Base-by-base conservation (phyloP, 2,329 filamentous ascomycete genomes). In the Chaetothyriales sp. region DNA sequence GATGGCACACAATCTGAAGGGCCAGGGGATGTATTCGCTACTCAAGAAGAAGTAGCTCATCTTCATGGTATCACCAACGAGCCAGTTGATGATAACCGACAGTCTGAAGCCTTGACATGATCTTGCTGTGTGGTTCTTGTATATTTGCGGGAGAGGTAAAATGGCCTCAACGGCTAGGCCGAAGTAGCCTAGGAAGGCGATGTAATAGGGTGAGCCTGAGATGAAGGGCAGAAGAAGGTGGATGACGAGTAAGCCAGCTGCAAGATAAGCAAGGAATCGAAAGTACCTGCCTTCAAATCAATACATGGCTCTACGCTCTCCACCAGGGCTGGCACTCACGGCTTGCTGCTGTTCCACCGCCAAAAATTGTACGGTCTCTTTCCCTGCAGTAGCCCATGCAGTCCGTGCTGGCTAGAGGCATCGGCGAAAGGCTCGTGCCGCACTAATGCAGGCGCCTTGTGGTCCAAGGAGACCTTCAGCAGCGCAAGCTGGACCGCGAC, bases 281-380 rank as follows among this genome's bases (percentile, higher is more conserved):
- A 54, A 59, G 48, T 58, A 58, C 25, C 50, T 56, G 46, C 8
- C 48, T 19, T 18, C 47, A 47, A 15, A 22, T 20, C n/a, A 43
- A 43, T 13, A 29, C 9, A 9, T 18, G 18, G 8, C 46, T 18
- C 29, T 10, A 15, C 8, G 18, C 8, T 46, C 43, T 7, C 13
- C 37, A 18, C 33, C 18, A 44, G 19, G 15, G 7, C n/a, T 29
- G n/a, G 43, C 20, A 69, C 71, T 57, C 67, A 74, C 60, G 78
- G 77, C 51, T 73, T 70, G 18, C 73, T 66, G 51, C 65, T 68
- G 56, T 70, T 73, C 80, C 80, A 83, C 61, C 79, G 77, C 80
- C 80, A 83, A 63, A 83, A 83, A 50, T 74, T 70, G 60, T 75
- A 82, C 0, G 80, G 79, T 33, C 80, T 69, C 15, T 65, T 66